phyloP scores from a whole-genome alignment of 208 protist species.

The Leishmania lainsoni region DNA sequence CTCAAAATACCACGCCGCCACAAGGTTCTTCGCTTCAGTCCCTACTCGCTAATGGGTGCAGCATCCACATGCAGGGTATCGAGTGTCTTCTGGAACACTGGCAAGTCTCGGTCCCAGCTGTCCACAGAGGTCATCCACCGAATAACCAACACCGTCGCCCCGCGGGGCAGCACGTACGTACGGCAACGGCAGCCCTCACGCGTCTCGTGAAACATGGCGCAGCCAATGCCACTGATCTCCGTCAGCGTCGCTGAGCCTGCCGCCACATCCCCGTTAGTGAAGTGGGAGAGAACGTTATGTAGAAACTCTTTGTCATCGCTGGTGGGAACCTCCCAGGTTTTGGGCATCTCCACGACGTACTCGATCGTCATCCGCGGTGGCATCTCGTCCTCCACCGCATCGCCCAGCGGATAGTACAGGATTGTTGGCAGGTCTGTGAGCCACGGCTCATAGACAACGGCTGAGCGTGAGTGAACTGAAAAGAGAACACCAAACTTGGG shows the following conservation, averaged over 20 bases:
- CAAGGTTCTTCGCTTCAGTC: not conserved
- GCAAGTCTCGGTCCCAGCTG: conserved; percentile 44
- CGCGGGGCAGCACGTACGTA: conserved; percentile 52
- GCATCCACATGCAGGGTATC: conserved; percentile 68
- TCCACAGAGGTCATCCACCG: conserved; percentile 52
- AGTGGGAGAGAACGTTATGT: conserved; percentile 67
- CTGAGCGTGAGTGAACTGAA: conserved; percentile 38
- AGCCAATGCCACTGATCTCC: conserved; percentile 47
- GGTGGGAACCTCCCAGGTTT: conserved; percentile 45
- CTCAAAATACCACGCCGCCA: not conserved
- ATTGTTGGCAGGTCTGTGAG: conserved; percentile 45
- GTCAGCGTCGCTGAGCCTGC: conserved; percentile 33
- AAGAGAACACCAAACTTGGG: conserved; percentile 51
- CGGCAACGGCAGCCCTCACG: conserved; percentile 52
- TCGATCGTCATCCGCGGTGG: conserved; percentile 36
- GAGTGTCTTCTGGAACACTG: conserved; percentile 52
- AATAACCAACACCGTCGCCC: conserved; percentile 44
- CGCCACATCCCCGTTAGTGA: conserved; percentile 49
- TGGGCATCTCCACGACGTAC: conserved; percentile 39
- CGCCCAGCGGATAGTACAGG: conserved; percentile 62
- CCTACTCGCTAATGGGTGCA: conserved; percentile 8
- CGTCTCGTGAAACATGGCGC: conserved; percentile 53
- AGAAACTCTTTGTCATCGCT: conserved; percentile 56
- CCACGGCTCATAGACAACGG: conserved; percentile 52
- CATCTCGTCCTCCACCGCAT: conserved; percentile 6